These are phyloP conservation scores for Salix suchowensis DNA, from an alignment of 345 rosid genomes.

Conservation along the genomic window DNA sequence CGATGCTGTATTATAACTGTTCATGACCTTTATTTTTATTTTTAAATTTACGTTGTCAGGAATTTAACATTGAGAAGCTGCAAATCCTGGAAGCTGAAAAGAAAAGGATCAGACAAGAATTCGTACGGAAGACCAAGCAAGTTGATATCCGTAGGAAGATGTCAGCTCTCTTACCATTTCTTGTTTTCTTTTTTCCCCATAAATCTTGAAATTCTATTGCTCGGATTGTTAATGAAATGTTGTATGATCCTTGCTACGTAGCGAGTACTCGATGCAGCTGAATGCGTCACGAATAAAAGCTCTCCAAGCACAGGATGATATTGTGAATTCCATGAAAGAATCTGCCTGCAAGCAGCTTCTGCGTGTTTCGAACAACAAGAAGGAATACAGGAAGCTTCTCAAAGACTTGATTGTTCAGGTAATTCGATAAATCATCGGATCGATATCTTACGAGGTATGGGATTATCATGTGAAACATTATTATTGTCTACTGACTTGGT, in stretches of 20 bases:
- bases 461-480: not conserved
- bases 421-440: not conserved
- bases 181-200: not conserved
- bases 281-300: slow-evolving; percentile 58
- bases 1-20: no score
- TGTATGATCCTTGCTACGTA: slow-evolving; percentile 16
- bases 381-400: slow-evolving; percentile 48
- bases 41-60: slow-evolving; percentile 18
- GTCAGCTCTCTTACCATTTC: slow-evolving; percentile 23
- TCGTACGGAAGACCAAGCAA: slow-evolving; percentile 68
- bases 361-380: slow-evolving; percentile 40
- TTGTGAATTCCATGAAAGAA: slow-evolving; percentile 65
- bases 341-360: slow-evolving; percentile 49
- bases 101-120: slow-evolving; percentile 65
- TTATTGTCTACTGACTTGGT: not conserved
- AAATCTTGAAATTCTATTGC: not conserved
- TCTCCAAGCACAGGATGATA: slow-evolving; percentile 67
- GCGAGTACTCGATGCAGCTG: slow-evolving; percentile 70
- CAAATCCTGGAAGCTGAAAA: slow-evolving; percentile 57
- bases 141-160: slow-evolving; percentile 62
- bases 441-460: no score
- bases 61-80: slow-evolving; percentile 61
- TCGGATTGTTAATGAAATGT: not conserved
- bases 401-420: slow-evolving; percentile 64
- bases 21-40: no score